These are phyloP conservation scores for Cercophora samala DNA, from an alignment of 495 filamentous ascomycete genomes.

Conservation along the genomic window DNA sequence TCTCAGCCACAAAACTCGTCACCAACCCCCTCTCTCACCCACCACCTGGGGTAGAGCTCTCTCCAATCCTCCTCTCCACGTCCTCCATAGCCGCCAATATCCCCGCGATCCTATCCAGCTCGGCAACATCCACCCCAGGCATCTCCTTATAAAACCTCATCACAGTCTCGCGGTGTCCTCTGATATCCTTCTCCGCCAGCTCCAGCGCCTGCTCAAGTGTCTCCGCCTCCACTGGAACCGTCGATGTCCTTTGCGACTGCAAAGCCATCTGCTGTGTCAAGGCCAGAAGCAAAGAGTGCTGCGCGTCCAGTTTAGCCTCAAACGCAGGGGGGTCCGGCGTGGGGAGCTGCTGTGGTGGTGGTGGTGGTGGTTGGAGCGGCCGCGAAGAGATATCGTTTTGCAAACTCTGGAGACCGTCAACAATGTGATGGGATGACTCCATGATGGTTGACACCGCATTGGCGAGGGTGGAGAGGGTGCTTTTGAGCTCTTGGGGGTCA, in stretches of 20 bases:
- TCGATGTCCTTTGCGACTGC: too few species aligned
- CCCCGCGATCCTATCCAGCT: constrained; percentile 20
- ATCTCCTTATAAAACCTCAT: constrained; percentile 19
- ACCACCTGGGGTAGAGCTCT: neutral
- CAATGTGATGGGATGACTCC: constrained; percentile 25
- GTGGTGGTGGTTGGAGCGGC: constrained; percentile 14
- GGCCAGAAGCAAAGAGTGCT: too few species aligned
- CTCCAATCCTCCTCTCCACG: neutral
- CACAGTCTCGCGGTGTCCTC: constrained; percentile 17
- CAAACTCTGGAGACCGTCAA: constrained; percentile 10
- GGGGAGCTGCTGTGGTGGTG: neutral
- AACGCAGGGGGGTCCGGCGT: neutral
- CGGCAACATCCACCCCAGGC: neutral
- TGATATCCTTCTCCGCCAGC: constrained; percentile 25
- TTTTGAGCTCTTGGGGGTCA: neutral
- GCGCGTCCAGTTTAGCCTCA: too few species aligned
- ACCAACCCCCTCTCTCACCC: too few species aligned
- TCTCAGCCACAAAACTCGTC: too few species aligned
- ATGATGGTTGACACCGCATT: constrained; percentile 19
- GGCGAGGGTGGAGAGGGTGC: neutral
- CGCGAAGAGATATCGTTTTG: constrained; percentile 12
- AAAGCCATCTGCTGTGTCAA: too few species aligned
- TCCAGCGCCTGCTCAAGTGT: constrained; percentile 26
- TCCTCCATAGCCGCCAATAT: constrained; percentile 11
- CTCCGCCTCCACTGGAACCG: constrained; percentile 19